A percentile compares a stretch with the other conserved stretches of the same genome.
These are phyloP conservation scores for Podospora conica DNA, from an alignment of 495 filamentous ascomycete species.

Conservation along the genomic window DNA sequence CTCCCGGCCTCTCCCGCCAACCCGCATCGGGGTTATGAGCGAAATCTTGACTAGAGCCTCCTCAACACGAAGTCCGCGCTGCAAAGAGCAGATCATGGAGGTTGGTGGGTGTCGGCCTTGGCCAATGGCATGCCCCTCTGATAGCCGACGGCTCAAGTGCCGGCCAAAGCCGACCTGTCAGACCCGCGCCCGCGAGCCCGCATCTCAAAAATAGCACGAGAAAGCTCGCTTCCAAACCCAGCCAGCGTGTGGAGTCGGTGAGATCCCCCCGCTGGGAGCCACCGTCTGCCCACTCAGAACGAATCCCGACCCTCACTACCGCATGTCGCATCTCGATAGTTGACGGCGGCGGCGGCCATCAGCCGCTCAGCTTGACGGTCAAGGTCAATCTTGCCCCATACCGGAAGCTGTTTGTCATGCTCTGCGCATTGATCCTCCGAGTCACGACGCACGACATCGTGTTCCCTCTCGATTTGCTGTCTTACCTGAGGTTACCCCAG, in stretches of 20 bases:
- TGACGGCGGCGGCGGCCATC: not conserved
- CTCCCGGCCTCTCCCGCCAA: not conserved
- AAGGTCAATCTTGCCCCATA: not conserved
- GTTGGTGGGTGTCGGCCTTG: not conserved
- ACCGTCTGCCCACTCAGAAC: not conserved
- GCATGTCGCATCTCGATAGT: not conserved
- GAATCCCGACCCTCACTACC: not conserved
- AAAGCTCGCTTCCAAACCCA: not conserved
- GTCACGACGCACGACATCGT: not conserved
- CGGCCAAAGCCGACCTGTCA: not conserved
- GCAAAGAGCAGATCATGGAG: not conserved
- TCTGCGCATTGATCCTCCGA: not conserved
- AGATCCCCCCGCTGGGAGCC: not conserved
- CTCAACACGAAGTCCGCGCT: not conserved
- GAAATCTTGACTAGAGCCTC: not conserved
- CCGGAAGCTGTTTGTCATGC: not conserved
- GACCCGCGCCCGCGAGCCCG: too few species aligned
- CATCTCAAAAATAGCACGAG: not conserved
- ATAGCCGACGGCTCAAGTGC: not conserved
- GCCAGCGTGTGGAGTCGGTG: not conserved
- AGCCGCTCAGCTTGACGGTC: not conserved
- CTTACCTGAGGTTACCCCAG: not conserved
- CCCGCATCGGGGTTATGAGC: not conserved
- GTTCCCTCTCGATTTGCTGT: not conserved
- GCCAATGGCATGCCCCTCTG: not conserved